Base-by-base conservation (phyloP, 106 monocot species). In the Dendrobium huoshanense region DNA sequence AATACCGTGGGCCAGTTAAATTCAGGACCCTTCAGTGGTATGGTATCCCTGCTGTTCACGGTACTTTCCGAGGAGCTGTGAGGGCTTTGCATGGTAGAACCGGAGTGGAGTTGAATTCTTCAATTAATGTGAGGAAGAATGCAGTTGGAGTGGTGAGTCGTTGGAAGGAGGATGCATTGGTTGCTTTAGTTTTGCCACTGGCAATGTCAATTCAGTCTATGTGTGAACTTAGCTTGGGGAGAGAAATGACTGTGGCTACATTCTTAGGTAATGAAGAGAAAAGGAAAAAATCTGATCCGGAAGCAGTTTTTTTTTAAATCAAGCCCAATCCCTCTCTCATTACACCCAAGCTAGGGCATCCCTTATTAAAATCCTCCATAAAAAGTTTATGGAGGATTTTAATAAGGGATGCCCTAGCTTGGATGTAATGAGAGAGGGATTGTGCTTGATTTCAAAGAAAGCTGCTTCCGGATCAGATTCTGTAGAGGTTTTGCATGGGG, bases 21-120 rank as follows among this genome's bases (percentile, higher is more conserved):
- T 56, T 84, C 83, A 0, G 73, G 41, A 0, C 17, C 64, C 9
- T 90, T 88, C 80, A 29, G 47, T 1, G 87, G 31, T 27, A 27
- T 1, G 87, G 88, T 70, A 91, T 95, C 67, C 95, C 93, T 5
- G 58, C 84, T 15, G 82, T 90, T 47, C 79, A 93, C 80, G 95
- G 89, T 27, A 74, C 85, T 75, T 82, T 99, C 51, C 87, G 98
- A 68, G 86, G 85, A 48, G 91, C 91, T 40, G 88, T 87, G 75
- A 93, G 86, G 67, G 40, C 40, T n/a, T 77, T 99, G 40, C 95
- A 95, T 80, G 80, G 20, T 9, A 77, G 83, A n/a, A 83, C 77
- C 11, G 80, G 93, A 19, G 83, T 87, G 17, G 88, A 91, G 74
- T 72, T 95, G 90, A 95, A 95, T 70, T 87, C 98, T 22, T 22